Evolutionary conservation across 129 eudicot genomes (phyloP), one percentile per base, ranked within the genome.

Genomic region (Artemisia argyi): DNA sequence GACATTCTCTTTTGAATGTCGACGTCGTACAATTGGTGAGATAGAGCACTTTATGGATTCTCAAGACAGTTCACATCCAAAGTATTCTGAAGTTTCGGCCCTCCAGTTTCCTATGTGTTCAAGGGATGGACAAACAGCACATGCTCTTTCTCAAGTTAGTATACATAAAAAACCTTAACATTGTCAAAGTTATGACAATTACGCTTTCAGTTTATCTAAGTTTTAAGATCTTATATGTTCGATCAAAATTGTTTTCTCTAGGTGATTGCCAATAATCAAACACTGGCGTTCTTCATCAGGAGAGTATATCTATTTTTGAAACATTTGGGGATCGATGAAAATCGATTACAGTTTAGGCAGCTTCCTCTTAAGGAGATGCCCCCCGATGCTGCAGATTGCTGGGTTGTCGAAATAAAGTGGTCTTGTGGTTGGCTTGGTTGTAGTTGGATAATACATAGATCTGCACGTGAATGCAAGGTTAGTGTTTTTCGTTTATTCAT

Each of bases 281-380:
- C 91, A 20, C 85, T 88, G 47, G 93, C 87, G 10, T 87, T 84
- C 78, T 87, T 87, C 77, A 87, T 87, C 15, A n/a, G 93, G 78
- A 74, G 93, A 74, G 93, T 87, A 12, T 88, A 88, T 72, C 76
- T 88, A 8, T 86, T 89, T 63, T 65, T 89, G 71, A 77, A 89
- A 24, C 61, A 67, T 2, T 84, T 89, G 46, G 96, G 96, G 19
- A 89, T 89, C 5, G 84, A 86, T 75, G 83, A 81, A 76, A 68
- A 83, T 9, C 82, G 88, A 2, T 71, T 85, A 63, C 82, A 88
- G 2, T 85, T 88, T 79, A 75, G 91, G 28, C 95, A 88, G 54
- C 91, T 80, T 76, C 95, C 83, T n/a, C 86, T 91, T 63, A 86
- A 86, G 72, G 96, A 89, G 83, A 89, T 89, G 96, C 89, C 96